phyloP scores from a whole-genome alignment of 345 rosid species.

The Eucalyptus erythrocorys region DNA sequence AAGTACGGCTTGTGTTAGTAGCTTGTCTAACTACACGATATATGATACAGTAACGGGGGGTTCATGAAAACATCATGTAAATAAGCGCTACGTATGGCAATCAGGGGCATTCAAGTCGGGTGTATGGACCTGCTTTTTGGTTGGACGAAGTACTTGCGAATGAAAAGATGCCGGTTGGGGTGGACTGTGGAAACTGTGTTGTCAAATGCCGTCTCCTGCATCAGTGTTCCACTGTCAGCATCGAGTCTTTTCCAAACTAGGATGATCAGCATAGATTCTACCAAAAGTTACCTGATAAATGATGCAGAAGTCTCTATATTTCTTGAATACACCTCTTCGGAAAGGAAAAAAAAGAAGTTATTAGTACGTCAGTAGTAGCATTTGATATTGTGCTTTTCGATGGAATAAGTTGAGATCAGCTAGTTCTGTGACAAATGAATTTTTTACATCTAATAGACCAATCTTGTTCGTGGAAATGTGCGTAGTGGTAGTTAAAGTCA shows the following conservation, averaged over 20 bases:
- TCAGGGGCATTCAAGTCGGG: neutral
- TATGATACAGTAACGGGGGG: neutral
- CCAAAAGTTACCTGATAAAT: neutral
- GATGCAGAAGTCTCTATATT: neutral
- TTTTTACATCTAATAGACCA: neutral
- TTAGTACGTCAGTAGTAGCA: neutral
- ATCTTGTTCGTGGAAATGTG: neutral
- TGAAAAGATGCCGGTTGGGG: constrained; percentile 15
- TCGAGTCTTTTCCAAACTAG: neutral
- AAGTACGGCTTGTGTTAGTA: neutral
- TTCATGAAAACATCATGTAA: neutral
- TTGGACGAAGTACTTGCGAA: constrained; percentile 12
- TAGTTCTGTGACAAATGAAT: neutral
- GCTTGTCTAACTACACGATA: neutral
- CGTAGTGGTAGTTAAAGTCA: neutral
- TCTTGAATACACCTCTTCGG: neutral
- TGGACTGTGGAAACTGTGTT: constrained; percentile 15
- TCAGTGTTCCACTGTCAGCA: neutral
- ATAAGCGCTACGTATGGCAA: neutral
- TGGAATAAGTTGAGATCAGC: neutral
- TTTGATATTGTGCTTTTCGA: neutral
- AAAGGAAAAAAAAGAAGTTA: neutral
- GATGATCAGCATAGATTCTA: neutral
- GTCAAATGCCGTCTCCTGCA: constrained; percentile 14
- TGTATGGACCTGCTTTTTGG: constrained; percentile 15